Evolutionary conservation across 495 filamentous ascomycete species (phyloP), one percentile per base, ranked within the genome.

Genomic region (Aspergillus bridgeri): DNA sequence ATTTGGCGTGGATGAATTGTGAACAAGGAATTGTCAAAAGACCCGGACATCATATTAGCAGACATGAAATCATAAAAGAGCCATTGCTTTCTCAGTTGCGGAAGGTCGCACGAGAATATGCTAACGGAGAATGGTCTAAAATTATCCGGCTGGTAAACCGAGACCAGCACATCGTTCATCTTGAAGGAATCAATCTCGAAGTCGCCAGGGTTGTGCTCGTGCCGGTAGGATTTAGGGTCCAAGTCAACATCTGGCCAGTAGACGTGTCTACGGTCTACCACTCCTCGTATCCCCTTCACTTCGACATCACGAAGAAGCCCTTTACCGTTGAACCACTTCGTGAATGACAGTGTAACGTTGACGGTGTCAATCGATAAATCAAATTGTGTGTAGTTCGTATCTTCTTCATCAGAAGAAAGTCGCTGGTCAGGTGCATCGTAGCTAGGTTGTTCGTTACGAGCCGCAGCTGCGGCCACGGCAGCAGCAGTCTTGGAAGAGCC

Each of bases 301-400:
- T 96, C 91, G 45, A 97, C 94, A 74, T 96, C 89, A 61, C 87
- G 86, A 15, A 98, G 81, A 3, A 96, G 83, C 0, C 94, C 94
- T 74, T 92, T 96, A 21, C 94, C 93, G 64, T 96, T 97, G 79
- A 96, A 90, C 94, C 94, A 98, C 65, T 96, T 96, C 3, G 90
- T 81, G 61, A 98, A 97, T 0, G 94, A 98, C n/a, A 98, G 72
- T 0, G 93, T 97, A 23, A 98, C 95, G 63, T 97, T 96, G 49
- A 98, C 91, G 0, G 90, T 93, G 55, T 96, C 89, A 51, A 98
- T 89, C 0, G 95, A 96, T 15, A 98, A 69, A 64, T 98, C 94
- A 65, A 98, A 98, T 64, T 98, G 94, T 0, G 92, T 97, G 68
- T 97, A 98, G 60, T 98, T 98, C 5, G 87, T 89, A 68, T 98